Percentiles rank a stretch among this genome's conserved stretches.
These are phyloP conservation scores for Moricandia arvensis DNA, from an alignment of 345 rosid genomes.

Conservation along the genomic window DNA sequence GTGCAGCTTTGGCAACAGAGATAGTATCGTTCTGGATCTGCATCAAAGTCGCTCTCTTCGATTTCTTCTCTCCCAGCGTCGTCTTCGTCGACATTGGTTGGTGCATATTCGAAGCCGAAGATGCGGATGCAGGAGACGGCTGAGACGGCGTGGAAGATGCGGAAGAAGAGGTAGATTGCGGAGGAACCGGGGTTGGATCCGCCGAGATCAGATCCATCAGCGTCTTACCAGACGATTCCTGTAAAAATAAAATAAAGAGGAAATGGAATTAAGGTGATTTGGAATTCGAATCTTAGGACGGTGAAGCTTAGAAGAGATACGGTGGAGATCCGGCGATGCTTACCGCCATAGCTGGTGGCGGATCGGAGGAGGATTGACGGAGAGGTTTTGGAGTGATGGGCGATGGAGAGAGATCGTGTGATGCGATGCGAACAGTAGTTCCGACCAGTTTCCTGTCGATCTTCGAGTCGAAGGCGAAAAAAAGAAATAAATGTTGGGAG, in stretches of 20 bases:
- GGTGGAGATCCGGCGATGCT: slow-evolving; percentile 30
- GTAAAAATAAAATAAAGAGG: neutral
- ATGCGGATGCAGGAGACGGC: slow-evolving; percentile 29
- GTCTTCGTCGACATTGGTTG: slow-evolving; percentile 52
- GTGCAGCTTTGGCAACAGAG: slow-evolving; percentile 89
- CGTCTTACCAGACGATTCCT: slow-evolving; percentile 90
- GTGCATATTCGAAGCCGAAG: slow-evolving; percentile 26
- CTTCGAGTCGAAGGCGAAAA: neutral
- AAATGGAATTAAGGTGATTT: neutral
- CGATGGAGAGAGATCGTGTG: slow-evolving; percentile 13
- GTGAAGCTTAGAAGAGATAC: neutral
- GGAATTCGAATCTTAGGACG: slow-evolving; percentile 7
- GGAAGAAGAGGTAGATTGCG: slow-evolving; percentile 45
- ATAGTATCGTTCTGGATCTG: slow-evolving; percentile 95
- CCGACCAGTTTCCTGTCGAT: neutral
- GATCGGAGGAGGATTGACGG: slow-evolving; percentile 22
- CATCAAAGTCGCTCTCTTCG: slow-evolving; percentile 73
- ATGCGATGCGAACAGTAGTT: neutral
- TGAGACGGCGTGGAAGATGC: slow-evolving; percentile 36
- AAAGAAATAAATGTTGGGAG: neutral
- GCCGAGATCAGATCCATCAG: slow-evolving; percentile 99
- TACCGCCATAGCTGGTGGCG: slow-evolving; percentile 39
- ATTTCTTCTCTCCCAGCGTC: slow-evolving; percentile 70
- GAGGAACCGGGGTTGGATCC: slow-evolving; percentile 58
- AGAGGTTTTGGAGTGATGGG: slow-evolving; percentile 18